Evolutionary conservation across 257 asterid genomes (phyloP).

Genomic region (Linderniella brevidens): DNA sequence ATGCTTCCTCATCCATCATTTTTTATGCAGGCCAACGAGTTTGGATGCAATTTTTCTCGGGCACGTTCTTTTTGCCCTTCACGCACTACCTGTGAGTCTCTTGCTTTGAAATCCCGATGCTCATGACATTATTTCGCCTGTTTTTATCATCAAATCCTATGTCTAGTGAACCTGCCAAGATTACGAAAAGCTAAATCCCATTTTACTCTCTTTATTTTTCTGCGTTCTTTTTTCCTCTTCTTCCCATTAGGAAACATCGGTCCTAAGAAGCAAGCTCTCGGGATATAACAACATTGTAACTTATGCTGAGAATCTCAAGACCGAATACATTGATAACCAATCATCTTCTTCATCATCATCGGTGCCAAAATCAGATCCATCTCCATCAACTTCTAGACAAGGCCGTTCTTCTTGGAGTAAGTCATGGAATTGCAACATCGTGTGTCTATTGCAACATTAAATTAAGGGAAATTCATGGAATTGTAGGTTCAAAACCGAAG

Average conservation of each 20-base stretch:
- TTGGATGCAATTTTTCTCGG: constrained; percentile 81
- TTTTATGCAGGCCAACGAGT: constrained; percentile 64
- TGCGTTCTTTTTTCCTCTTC: constrained; percentile 7
- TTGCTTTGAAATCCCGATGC: background rate
- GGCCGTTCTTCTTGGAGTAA: constrained; percentile 69
- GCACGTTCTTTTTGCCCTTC: constrained; percentile 59
- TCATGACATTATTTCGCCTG: too few relatives aligned
- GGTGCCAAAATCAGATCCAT: constrained; percentile 40
- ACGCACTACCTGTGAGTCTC: constrained; percentile 85
- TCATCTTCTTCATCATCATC: constrained; percentile 35
- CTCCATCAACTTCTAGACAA: constrained; percentile 43
- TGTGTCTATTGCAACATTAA: too few relatives aligned
- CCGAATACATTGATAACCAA: constrained; percentile 37
- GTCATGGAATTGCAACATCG: too few relatives aligned
- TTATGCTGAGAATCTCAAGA: constrained; percentile 59
- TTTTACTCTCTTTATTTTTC: too few relatives aligned
- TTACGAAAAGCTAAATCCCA: too few relatives aligned
- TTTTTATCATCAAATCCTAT: too few relatives aligned
- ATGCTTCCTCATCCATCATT: constrained; percentile 9
- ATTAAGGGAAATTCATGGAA: background rate
- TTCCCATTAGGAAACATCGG: constrained; percentile 60
- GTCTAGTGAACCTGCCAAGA: too few relatives aligned
- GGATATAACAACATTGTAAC: constrained; percentile 55
- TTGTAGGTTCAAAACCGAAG: constrained; percentile 69
- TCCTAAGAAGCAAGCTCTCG: constrained; percentile 62